Conservation (phyloP, 1,284 basidiomycete genomes). For the Pyrrhoderma lamaoense region DNA sequence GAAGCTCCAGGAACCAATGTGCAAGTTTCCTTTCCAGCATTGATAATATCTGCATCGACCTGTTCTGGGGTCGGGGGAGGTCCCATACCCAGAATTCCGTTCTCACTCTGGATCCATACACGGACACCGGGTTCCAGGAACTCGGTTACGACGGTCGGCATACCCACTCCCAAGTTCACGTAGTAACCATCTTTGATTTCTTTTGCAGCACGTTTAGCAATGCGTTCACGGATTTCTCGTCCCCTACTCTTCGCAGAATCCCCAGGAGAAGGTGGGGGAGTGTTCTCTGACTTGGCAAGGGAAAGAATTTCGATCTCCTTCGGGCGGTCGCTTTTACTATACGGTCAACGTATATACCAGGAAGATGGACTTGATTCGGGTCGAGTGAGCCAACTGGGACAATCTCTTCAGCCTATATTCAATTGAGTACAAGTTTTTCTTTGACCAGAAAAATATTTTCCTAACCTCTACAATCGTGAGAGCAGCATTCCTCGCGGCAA, state of each 20-base stretch:
- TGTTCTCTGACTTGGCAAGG: slow-evolving; percentile 40
- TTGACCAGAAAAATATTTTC: background rate
- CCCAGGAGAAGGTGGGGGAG: slow-evolving; percentile 24
- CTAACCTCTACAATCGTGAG: slow-evolving; percentile 85
- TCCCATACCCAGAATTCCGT: slow-evolving; percentile 93
- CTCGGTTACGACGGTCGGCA: slow-evolving; percentile 91
- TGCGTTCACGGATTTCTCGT: slow-evolving; percentile 53
- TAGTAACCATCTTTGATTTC: slow-evolving; percentile 90
- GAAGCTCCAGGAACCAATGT: slow-evolving; percentile 90
- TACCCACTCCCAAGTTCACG: slow-evolving; percentile 67
- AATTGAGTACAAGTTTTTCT: background rate
- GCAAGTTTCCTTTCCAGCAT: slow-evolving; percentile 94
- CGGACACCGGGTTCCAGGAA: slow-evolving; percentile 72
- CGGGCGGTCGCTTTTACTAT: slow-evolving; percentile 73
- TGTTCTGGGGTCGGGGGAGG: slow-evolving; percentile 84
- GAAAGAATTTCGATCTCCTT: slow-evolving; percentile 80
- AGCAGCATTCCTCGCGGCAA: slow-evolving; percentile 87
- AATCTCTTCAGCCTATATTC: slow-evolving; percentile 76
- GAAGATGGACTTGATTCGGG: slow-evolving; percentile 80
- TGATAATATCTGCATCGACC: slow-evolving; percentile 89
- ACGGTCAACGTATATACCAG: slow-evolving; percentile 84
- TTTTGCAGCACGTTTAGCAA: slow-evolving; percentile 81
- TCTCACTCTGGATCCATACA: slow-evolving; percentile 93
- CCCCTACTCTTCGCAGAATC: slow-evolving; percentile 49
- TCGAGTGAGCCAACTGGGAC: slow-evolving; percentile 81